A percentile compares a stretch with the other conserved stretches of the same genome.
These are phyloP conservation scores for Microcos paniculata DNA, from an alignment of 345 rosid genomes.

Conservation along the genomic window DNA sequence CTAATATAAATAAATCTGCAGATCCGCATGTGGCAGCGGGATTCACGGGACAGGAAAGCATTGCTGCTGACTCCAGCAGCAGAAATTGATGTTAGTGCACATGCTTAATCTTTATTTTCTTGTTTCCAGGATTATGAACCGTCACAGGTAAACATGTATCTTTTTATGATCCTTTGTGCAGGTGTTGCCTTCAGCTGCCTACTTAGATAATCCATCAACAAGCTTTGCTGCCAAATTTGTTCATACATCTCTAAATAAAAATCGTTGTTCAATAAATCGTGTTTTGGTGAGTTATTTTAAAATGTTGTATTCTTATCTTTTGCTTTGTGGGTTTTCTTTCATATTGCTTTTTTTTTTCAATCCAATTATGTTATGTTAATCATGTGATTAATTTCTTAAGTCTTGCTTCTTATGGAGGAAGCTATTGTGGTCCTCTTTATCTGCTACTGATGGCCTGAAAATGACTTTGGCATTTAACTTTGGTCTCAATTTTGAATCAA, in stretches of 20 bases:
- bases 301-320: background rate
- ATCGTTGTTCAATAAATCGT: conserved; percentile 89
- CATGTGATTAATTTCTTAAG: background rate
- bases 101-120: conserved; percentile 12
- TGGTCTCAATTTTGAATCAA: background rate
- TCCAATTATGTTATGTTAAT: background rate
- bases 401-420: background rate
- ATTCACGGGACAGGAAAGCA: conserved; percentile 70
- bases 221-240: conserved; percentile 96
- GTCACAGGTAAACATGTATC: conserved; percentile 11
- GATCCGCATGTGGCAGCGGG: conserved; percentile 86
- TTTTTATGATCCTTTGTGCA: conserved; percentile 37
- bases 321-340: background rate
- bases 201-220: conserved; percentile 93
- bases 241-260: conserved; percentile 91
- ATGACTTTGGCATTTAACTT: background rate
- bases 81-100: conserved; percentile 72
- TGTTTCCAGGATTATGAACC: conserved; percentile 3
- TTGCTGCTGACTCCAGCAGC: conserved; percentile 93
- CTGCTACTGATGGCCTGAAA: background rate
- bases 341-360: background rate
- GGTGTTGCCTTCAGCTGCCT: conserved; percentile 90
- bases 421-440: background rate
- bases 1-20: conserved; percentile 30
- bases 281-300: conserved; percentile 61